Base-by-base conservation (phyloP, 2,329 filamentous ascomycete genomes). In the Trichophyton rubrum region DNA sequence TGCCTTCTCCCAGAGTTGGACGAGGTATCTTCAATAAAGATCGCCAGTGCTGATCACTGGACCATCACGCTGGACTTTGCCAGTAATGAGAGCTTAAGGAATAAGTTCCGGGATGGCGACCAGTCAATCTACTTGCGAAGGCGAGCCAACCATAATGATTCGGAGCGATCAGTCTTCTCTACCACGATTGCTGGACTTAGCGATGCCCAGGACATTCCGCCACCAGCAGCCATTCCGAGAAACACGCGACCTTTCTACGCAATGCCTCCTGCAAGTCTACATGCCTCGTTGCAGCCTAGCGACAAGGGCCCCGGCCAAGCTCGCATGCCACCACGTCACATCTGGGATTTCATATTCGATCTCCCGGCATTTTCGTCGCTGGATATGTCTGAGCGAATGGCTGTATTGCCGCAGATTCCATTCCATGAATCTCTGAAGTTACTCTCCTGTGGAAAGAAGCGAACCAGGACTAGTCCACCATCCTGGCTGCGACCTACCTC, bases 91-190 rank as follows among this genome's bases (percentile, higher is more conserved):
- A 72, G 77, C 0, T 82, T 93, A 56, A 77, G 82, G 3, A 73
- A 79, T 0, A 82, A 85, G 2, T 90, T 96, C 74, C 76, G 70
- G 56, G 65, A 76, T 9, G 77, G 79, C 20, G 85, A 85, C 27
- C 89, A 95, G 66, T 88, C 83, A 1, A 76, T 96, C 47, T 85
- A 85, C 67, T 83, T 96, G 3, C 83, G 87, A 17, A 80, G 87
- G 15, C 83, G 90, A 60, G 82, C 86, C 13, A 79, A 84, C 45
- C 82, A 83, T 64, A 86, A 88, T 65, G 55, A 57, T 22, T 68
- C 73, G 6, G 80, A 83, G 7, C 73, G 75, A n/a, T 80, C 79
- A 0, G 73, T 80, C n/a, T 95, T 96, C 70, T 79, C 82, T 3
- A 85, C 88, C 0, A 89, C 89, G 0, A 79, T 95, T 13, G 81